Base-by-base conservation (phyloP, 371 early-diverging fungal genomes). In the Syncephalis plumigaleata region DNA sequence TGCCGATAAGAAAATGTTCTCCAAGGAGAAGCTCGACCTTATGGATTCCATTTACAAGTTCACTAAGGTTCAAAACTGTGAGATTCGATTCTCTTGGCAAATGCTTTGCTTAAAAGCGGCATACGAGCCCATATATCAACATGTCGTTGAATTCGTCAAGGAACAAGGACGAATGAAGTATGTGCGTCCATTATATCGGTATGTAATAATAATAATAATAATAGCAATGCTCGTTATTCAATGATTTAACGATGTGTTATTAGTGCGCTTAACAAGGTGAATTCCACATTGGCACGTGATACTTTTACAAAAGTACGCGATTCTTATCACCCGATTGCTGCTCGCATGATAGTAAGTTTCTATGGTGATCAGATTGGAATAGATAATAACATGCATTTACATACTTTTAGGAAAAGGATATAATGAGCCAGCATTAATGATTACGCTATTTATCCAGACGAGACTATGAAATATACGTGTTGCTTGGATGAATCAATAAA, bases 131-230 rank as follows among this genome's bases (percentile, higher is more conserved):
- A 77, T 88, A 42, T 82, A 79, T 51, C 77, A 79, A 13, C 60
- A 71, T 1, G 85, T 87, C 0, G 77, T 77, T 9, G 66, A 66
- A 17, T 91, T 97, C 58, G 64, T 92, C 7, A 75, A 74, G 2
- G 67, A 76, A 47, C 88, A 91, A 61, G 97, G 97, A 11, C 70
- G 97, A 42, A 95, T 94, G 96, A 97, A 97, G 66, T 93, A 73
- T 60, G 85, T 88, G 2, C 65, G 88, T 26, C 81, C 84, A 46
- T 67, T 91, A 21, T 88, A 83, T 57, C 71, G 83, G 44, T 58
- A 22, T 11, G 7, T 9, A 15, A 37, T 22, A 22, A 37, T n/a
- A 48, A 42, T 52, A 66, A 18, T 50, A 57, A 26, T 47, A 48
- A 27, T 53, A 55, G 24, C 38, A 26, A 24, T 44, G 51, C 15